These are phyloP conservation scores for Aspergillus unguis DNA, from an alignment of 2,329 filamentous ascomycete species.

Conservation along the genomic window DNA sequence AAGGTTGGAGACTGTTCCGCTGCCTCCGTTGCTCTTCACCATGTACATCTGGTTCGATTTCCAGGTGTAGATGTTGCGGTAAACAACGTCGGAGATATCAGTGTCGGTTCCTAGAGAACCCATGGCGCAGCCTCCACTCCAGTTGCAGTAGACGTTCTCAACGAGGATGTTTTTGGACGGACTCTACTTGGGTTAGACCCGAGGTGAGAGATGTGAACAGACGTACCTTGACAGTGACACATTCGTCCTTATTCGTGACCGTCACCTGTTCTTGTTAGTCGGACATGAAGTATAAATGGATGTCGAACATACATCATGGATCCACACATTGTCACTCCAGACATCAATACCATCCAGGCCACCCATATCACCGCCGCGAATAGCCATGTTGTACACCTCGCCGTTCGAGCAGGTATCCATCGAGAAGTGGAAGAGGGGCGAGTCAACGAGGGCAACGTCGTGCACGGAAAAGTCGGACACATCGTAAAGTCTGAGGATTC, in stretches of 20 bases:
- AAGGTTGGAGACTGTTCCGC: constrained; percentile 50
- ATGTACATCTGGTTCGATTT: constrained; percentile 62
- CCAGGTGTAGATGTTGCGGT: constrained; percentile 58
- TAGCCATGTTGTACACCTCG: constrained; percentile 56
- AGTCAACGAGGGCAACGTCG: constrained; percentile 49
- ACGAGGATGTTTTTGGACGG: constrained; percentile 55
- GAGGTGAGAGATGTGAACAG: not conserved
- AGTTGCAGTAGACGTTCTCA: constrained; percentile 61
- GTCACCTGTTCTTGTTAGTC: constrained; percentile 36
- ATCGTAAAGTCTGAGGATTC: constrained; percentile 47
- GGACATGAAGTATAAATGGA: not conserved
- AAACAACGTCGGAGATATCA: constrained; percentile 52
- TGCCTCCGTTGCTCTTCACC: constrained; percentile 61
- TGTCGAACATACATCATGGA: constrained; percentile 48
- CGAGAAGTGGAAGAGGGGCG: constrained; percentile 51
- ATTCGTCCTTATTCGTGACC: constrained; percentile 63
- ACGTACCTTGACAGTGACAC: constrained; percentile 53
- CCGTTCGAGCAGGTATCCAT: constrained; percentile 52
- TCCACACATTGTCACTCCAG: constrained; percentile 54
- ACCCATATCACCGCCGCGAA: constrained; percentile 52
- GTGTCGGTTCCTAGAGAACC: constrained; percentile 52
- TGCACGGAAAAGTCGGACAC: constrained; percentile 49
- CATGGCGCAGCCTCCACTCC: constrained; percentile 58
- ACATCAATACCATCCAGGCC: constrained; percentile 58
- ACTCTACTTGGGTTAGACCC: constrained; percentile 28